Evolutionary conservation across 2,329 filamentous ascomycete species (phyloP).

Genomic region (Rhexocercosporidium sp.): DNA sequence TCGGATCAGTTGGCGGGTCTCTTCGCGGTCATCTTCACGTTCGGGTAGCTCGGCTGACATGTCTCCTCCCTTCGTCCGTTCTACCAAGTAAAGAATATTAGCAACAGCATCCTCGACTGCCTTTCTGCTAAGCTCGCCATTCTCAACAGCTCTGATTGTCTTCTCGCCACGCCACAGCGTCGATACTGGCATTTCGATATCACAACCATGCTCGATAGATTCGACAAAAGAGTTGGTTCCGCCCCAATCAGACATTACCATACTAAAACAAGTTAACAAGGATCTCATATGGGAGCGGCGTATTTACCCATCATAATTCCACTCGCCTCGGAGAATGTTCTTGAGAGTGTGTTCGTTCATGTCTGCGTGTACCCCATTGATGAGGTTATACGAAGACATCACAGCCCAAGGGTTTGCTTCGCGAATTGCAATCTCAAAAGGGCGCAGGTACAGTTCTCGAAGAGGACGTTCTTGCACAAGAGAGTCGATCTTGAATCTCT

Average conservation of each 20-base stretch:
- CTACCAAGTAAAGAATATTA: conserved; percentile 63
- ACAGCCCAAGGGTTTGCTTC: conserved; percentile 73
- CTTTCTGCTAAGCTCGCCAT: conserved; percentile 52
- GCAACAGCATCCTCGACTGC: conserved; percentile 64
- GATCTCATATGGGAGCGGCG: neutral
- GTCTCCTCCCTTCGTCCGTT: conserved; percentile 65
- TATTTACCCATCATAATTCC: conserved; percentile 64
- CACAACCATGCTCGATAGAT: conserved; percentile 59
- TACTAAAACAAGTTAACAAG: conserved; percentile 43
- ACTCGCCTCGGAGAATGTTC: conserved; percentile 63
- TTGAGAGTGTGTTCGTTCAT: conserved; percentile 61
- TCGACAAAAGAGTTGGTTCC: conserved; percentile 62
- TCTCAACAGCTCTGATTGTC: conserved; percentile 56
- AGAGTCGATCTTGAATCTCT: conserved; percentile 68
- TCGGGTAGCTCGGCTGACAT: conserved; percentile 62
- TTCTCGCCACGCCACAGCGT: conserved; percentile 62
- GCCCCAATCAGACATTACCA: conserved; percentile 65
- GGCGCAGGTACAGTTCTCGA: conserved; percentile 74
- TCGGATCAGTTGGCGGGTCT: conserved; percentile 64
- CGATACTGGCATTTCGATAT: conserved; percentile 63
- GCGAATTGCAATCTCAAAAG: conserved; percentile 74
- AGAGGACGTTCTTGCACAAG: conserved; percentile 68
- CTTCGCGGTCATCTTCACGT: conserved; percentile 59
- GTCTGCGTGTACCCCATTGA: conserved; percentile 67
- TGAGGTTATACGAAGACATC: conserved; percentile 71